phyloP scores from a whole-genome alignment of 2,329 filamentous ascomycete genomes.

The Grosmannia serpens region DNA sequence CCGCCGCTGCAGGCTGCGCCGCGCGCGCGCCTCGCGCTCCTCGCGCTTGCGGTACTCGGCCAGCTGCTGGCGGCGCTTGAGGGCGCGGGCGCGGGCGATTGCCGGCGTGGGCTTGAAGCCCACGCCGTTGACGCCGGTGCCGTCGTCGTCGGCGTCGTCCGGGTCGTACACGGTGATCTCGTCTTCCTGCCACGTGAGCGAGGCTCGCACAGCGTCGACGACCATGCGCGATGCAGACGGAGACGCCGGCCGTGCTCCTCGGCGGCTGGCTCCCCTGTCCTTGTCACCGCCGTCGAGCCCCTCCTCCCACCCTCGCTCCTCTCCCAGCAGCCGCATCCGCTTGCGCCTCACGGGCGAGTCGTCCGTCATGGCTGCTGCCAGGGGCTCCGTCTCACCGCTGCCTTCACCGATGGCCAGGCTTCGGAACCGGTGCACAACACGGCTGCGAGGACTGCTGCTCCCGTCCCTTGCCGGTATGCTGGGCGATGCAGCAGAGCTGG shows the following conservation, averaged over 20 bases:
- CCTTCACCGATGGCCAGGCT: slow-evolving; percentile 30
- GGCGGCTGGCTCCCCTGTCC: neutral
- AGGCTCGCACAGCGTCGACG: slow-evolving; percentile 43
- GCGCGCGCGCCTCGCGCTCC: slow-evolving; percentile 46
- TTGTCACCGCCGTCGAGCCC: neutral
- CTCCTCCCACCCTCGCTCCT: neutral
- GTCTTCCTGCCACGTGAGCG: slow-evolving; percentile 56
- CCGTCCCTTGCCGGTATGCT: slow-evolving; percentile 23
- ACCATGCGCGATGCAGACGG: slow-evolving; percentile 13
- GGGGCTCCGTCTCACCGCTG: neutral
- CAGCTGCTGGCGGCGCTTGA: slow-evolving; percentile 49
- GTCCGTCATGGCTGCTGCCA: neutral
- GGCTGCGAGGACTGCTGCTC: slow-evolving; percentile 39
- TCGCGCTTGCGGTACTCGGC: slow-evolving; percentile 51
- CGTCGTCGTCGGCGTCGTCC: slow-evolving; percentile 54
- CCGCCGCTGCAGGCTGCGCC: slow-evolving; percentile 38
- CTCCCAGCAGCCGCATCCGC: slow-evolving; percentile 2
- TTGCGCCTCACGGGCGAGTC: slow-evolving; percentile 1
- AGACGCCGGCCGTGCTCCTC: neutral
- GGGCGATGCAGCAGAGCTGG: neutral
- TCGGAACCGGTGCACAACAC: slow-evolving; percentile 39
- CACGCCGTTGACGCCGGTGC: slow-evolving; percentile 55
- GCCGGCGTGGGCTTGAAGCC: slow-evolving; percentile 54
- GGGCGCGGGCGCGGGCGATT: slow-evolving; percentile 43
- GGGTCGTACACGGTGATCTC: slow-evolving; percentile 58